Evolutionary conservation across 2,329 filamentous ascomycete species (phyloP).

Genomic region (Paraphoma sp.): DNA sequence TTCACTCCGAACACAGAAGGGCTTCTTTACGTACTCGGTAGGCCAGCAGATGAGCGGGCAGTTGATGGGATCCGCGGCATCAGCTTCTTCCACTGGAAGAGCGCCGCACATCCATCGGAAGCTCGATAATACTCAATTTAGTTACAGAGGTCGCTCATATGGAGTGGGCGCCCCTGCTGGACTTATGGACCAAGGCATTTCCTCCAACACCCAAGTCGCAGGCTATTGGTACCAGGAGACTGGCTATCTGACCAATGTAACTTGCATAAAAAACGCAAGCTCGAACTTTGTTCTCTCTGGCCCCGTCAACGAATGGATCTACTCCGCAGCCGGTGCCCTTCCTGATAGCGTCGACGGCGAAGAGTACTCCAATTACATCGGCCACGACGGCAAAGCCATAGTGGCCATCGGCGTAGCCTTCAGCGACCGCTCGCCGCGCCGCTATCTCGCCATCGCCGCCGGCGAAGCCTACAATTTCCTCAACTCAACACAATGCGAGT

Average conservation of each 20-base stretch:
- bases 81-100: constrained; percentile 25
- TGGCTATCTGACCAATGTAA: constrained; percentile 41
- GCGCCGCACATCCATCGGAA: constrained; percentile 28
- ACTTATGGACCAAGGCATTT: constrained; percentile 25
- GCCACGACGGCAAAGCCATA: constrained; percentile 33
- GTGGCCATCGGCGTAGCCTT: constrained; percentile 41
- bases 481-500: constrained; percentile 41
- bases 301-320: constrained; percentile 32
- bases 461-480: constrained; percentile 37
- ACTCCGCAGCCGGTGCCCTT: constrained; percentile 26
- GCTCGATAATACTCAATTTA: constrained; percentile 36
- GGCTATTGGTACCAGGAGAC: constrained; percentile 44
- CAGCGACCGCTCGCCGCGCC: constrained; percentile 28
- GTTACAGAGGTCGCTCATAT: constrained; percentile 47
- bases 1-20: constrained; percentile 27
- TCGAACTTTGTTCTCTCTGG: constrained; percentile 35
- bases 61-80: constrained; percentile 30
- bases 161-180: constrained; percentile 52
- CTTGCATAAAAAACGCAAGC: constrained; percentile 48
- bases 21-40: constrained; percentile 36
- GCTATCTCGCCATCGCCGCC: constrained; percentile 40
- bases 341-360: constrained; percentile 30
- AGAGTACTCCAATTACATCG: constrained; percentile 42
- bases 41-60: constrained; percentile 31
- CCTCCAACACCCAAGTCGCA: constrained; percentile 21